Conservation (phyloP, 1,139 yeast genomes). For the Blastobotrys niveus region DNA sequence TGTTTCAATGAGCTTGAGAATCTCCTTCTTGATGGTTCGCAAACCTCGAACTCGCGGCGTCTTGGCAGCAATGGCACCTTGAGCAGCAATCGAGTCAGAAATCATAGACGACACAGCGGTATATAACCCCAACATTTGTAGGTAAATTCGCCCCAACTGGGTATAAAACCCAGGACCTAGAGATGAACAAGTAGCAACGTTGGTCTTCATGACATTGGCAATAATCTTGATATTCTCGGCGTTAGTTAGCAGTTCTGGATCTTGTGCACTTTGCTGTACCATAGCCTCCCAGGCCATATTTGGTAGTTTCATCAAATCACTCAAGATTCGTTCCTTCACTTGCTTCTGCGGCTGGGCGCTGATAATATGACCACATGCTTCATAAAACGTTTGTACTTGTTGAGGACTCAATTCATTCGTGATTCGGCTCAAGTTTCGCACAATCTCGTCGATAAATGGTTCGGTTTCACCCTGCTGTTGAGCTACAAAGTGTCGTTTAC, state of each 20-base stretch:
- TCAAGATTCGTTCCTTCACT: constrained; percentile 65
- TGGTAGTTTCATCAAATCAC: constrained; percentile 83
- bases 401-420: constrained; percentile 94
- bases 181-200: constrained; percentile 88
- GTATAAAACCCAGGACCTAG: constrained; percentile 89
- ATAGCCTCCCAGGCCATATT: constrained; percentile 93
- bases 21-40: constrained; percentile 94
- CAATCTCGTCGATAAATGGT: constrained; percentile 89
- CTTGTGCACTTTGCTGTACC: constrained; percentile 79
- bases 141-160: constrained; percentile 80
- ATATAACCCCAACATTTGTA: constrained; percentile 85
- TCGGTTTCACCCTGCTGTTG: constrained; percentile 82
- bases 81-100: constrained; percentile 69
- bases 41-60: constrained; percentile 94
- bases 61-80: constrained; percentile 84
- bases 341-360: constrained; percentile 68
- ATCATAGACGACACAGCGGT: constrained; percentile 88
- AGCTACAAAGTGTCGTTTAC: constrained; percentile 91
- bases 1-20: constrained; percentile 81
- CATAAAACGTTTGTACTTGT: constrained; percentile 95
- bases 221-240: constrained; percentile 87
- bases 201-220: constrained; percentile 89
- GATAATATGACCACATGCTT: constrained; percentile 92
- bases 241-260: constrained; percentile 76
- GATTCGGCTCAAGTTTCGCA: constrained; percentile 71